These are phyloP conservation scores for Apiospora phragmitis DNA, from an alignment of 2,329 filamentous ascomycete species.

Conservation along the genomic window DNA sequence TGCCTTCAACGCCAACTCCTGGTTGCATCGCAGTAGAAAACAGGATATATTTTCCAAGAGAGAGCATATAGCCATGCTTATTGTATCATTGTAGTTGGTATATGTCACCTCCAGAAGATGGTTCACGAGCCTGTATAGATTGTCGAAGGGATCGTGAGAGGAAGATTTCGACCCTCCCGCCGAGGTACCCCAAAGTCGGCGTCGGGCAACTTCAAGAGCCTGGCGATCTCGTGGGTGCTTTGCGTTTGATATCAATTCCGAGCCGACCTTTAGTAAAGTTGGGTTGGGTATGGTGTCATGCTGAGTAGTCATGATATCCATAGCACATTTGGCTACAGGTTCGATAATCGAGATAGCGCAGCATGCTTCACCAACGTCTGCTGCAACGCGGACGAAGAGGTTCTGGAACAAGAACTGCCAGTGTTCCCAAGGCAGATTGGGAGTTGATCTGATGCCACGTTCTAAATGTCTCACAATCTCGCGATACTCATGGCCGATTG, in stretches of 20 bases:
- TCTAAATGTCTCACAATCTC: conserved; percentile 68
- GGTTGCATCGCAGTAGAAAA: conserved; percentile 52
- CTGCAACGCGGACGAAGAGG: conserved; percentile 56
- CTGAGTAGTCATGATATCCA: conserved; percentile 35
- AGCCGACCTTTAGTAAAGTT: conserved; percentile 36
- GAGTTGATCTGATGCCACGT: conserved; percentile 54
- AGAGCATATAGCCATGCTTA: conserved; percentile 36
- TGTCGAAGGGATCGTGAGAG: conserved; percentile 63
- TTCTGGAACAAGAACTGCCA: conserved; percentile 59
- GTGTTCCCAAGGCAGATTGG: conserved; percentile 44
- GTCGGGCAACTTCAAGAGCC: conserved; percentile 64
- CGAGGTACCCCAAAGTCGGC: conserved; percentile 64
- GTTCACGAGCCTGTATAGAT: conserved; percentile 63
- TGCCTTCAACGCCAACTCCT: conserved; percentile 52
- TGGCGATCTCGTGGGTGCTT: conserved; percentile 60
- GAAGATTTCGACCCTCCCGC: conserved; percentile 40
- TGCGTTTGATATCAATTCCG: conserved; percentile 47
- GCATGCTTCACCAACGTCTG: conserved; percentile 67
- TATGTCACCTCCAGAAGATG: conserved; percentile 58
- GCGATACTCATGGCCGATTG: conserved; percentile 68
- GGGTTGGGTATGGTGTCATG: conserved; percentile 19
- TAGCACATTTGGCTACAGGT: conserved; percentile 61
- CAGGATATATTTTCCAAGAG: conserved; percentile 55
- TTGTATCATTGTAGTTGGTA: conserved; percentile 37
- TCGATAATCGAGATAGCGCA: conserved; percentile 69